These are phyloP conservation scores for Diaporthe sp. DNA, from an alignment of 2,329 filamentous ascomycete species.

Conservation along the genomic window DNA sequence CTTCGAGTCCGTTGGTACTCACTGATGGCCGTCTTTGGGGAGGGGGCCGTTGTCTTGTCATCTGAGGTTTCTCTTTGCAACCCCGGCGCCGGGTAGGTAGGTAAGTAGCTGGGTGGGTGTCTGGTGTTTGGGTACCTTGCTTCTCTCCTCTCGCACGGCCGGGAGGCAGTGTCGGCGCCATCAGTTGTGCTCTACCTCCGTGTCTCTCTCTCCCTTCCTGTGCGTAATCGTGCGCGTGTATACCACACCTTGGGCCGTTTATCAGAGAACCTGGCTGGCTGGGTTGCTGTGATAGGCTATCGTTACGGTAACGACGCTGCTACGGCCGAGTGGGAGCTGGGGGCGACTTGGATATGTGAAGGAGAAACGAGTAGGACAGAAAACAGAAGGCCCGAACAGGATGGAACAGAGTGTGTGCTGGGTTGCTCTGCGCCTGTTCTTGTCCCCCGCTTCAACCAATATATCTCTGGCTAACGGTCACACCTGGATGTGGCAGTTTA, in stretches of 20 bases:
- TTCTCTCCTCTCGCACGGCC: background rate
- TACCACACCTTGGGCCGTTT: background rate
- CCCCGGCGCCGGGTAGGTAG: background rate
- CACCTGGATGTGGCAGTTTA: background rate
- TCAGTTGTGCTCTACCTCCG: background rate
- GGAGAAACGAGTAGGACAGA: background rate
- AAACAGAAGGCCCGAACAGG: background rate
- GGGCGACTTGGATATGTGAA: background rate
- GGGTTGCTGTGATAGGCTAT: background rate
- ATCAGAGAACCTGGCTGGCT: background rate
- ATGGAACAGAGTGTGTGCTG: background rate
- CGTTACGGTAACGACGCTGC: background rate
- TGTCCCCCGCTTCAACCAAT: background rate
- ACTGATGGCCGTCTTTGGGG: background rate
- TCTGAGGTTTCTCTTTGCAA: background rate
- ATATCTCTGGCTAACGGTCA: background rate
- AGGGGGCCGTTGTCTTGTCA: background rate
- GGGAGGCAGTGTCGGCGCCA: background rate
- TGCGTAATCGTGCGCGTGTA: background rate
- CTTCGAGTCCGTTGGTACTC: background rate
- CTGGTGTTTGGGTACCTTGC: too few relatives aligned
- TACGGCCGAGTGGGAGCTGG: conserved; percentile 17
- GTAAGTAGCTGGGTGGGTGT: too few relatives aligned
- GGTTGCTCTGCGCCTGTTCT: background rate
- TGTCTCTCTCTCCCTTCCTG: background rate